These are phyloP conservation scores for Dryadomyces quercus-mongolicae DNA, from an alignment of 2,329 filamentous ascomycete species.

Conservation along the genomic window DNA sequence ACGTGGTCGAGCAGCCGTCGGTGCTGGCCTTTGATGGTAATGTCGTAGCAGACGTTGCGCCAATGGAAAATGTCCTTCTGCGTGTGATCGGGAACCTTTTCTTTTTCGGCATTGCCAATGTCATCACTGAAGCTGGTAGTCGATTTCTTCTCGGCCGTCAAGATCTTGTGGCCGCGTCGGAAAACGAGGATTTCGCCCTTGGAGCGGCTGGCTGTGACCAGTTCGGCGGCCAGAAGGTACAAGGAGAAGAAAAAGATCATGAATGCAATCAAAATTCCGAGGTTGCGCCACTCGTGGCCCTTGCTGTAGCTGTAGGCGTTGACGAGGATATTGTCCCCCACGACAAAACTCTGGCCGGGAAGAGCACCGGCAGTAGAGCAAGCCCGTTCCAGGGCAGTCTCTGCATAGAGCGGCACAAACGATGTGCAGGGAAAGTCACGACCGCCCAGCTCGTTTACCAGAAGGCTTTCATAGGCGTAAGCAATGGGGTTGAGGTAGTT, in stretches of 20 bases:
- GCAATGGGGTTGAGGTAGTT: slow-evolving; percentile 69
- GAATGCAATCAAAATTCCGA: slow-evolving; percentile 57
- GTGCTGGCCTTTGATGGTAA: slow-evolving; percentile 65
- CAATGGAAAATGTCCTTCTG: slow-evolving; percentile 60
- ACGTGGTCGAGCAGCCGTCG: slow-evolving; percentile 74
- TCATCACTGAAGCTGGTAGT: slow-evolving; percentile 19
- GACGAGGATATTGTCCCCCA: slow-evolving; percentile 44
- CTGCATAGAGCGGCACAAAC: not conserved
- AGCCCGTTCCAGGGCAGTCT: slow-evolving; percentile 24
- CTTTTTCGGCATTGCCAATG: slow-evolving; percentile 33
- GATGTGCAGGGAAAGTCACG: slow-evolving; percentile 35
- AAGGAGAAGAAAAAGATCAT: slow-evolving; percentile 44
- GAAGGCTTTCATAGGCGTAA: slow-evolving; percentile 69
- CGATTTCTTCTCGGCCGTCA: slow-evolving; percentile 29
- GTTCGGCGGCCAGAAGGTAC: slow-evolving; percentile 53
- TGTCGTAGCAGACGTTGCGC: slow-evolving; percentile 66
- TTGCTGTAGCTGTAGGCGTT: slow-evolving; percentile 44
- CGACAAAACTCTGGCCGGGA: slow-evolving; percentile 35
- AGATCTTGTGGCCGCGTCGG: slow-evolving; percentile 50
- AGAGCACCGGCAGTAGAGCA: slow-evolving; percentile 40
- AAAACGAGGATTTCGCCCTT: slow-evolving; percentile 69
- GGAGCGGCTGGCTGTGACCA: slow-evolving; percentile 51
- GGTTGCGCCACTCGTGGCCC: slow-evolving; percentile 55
- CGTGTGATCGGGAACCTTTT: slow-evolving; percentile 12
- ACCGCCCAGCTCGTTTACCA: slow-evolving; percentile 71